These are phyloP conservation scores for Lachancea thermotolerans DNA, from an alignment of 805 yeast genomes.

Conservation along the genomic window DNA sequence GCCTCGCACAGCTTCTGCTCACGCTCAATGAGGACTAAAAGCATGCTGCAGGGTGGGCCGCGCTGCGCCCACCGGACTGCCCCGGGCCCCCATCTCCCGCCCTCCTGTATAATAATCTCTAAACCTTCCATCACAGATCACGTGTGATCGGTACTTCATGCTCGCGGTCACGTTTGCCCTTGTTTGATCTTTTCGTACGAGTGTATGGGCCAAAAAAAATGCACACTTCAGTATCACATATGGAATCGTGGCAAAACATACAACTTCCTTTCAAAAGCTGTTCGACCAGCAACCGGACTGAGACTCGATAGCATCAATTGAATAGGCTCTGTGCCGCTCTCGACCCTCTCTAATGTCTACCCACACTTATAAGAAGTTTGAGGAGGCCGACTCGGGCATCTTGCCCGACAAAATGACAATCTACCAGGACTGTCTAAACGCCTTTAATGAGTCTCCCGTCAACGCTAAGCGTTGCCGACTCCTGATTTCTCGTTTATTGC, in stretches of 20 bases:
- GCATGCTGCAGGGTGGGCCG: not conserved
- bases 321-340: not conserved
- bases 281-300: too few species aligned
- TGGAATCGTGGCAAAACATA: conserved; percentile 3
- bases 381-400: conserved; percentile 59
- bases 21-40: conserved; percentile 45
- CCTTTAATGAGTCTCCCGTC: conserved; percentile 86
- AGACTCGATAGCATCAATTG: not conserved
- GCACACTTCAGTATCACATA: too few species aligned
- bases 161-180: too few species aligned
- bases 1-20: conserved; percentile 74
- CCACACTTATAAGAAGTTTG: conserved; percentile 74
- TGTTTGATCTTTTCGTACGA: too few species aligned
- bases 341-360: conserved; percentile 56
- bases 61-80: not conserved
- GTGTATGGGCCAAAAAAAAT: too few species aligned
- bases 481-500: conserved; percentile 72
- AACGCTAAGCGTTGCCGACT: conserved; percentile 81
- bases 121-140: too few species aligned
- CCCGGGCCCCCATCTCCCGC: not conserved
- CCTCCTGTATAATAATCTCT: not conserved
- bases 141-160: too few species aligned
- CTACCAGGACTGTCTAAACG: conserved; percentile 89
- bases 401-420: conserved; percentile 94
- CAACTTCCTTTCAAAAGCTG: too few species aligned